Percentiles rank a stretch among this genome's conserved stretches.
Evolutionary conservation across 108 stramenopile species (phyloP).

Genomic region (Nannochloropsis gaditana): DNA sequence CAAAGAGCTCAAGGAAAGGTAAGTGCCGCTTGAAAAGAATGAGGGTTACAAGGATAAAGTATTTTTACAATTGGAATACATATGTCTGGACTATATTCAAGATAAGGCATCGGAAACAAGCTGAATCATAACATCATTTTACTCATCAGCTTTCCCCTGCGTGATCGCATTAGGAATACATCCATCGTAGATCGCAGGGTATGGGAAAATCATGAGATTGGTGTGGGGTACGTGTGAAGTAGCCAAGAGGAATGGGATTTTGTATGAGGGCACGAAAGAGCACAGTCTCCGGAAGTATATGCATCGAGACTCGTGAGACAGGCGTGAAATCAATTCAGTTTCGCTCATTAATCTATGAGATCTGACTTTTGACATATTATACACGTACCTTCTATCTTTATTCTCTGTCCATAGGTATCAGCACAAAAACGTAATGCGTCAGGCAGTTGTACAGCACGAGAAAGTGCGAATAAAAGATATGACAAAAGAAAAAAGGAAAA

Average conservation of each 20-base stretch:
- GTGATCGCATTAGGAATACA: too few relatives aligned
- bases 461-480: neutral
- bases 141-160: too few relatives aligned
- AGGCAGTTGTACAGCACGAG: neutral
- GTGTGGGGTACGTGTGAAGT: neutral
- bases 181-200: neutral
- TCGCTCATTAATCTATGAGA: too few relatives aligned
- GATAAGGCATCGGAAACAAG: too few relatives aligned
- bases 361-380: neutral
- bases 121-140: too few relatives aligned
- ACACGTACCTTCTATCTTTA: neutral
- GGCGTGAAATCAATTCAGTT: too few relatives aligned
- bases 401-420: neutral
- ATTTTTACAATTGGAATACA: too few relatives aligned
- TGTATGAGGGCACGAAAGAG: neutral
- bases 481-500: neutral
- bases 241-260: neutral
- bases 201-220: neutral
- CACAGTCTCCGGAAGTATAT: too few relatives aligned
- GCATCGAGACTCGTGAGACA: too few relatives aligned
- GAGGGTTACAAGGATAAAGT: too few relatives aligned
- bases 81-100: too few relatives aligned
- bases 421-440: neutral
- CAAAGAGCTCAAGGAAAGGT: slow-evolving; percentile 5
- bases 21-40: neutral